A percentile compares a stretch with the other conserved stretches of the same genome.
Conservation (phyloP, 2,329 filamentous ascomycete genomes). For the Aspergillus ibericus region DNA sequence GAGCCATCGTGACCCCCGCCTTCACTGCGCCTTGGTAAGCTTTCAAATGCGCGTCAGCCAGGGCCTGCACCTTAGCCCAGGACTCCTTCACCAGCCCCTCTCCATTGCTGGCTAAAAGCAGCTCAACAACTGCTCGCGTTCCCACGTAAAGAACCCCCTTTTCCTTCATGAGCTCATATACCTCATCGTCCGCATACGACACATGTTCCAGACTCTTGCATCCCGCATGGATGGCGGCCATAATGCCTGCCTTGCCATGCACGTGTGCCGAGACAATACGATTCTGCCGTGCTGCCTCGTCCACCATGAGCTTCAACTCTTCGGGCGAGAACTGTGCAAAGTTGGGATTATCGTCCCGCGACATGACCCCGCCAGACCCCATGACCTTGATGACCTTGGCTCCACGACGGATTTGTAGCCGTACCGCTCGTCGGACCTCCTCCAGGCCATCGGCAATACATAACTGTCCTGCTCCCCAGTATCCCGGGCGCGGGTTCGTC, state of each 20-base stretch:
- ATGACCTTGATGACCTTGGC: conserved; percentile 3
- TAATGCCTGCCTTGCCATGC: neutral
- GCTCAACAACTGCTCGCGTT: neutral
- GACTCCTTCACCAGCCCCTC: neutral
- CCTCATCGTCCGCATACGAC: conserved; percentile 3
- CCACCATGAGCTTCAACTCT: neutral
- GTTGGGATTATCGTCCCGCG: neutral
- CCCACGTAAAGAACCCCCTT: neutral
- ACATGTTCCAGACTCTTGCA: conserved; percentile 4
- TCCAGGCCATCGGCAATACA: conserved; percentile 1
- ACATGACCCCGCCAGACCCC: conserved; percentile 2
- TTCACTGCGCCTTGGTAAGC: conserved; percentile 2
- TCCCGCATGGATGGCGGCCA: neutral
- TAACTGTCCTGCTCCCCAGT: neutral
- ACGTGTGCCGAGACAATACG: conserved; percentile 1
- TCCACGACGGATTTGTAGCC: neutral
- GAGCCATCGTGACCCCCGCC: neutral
- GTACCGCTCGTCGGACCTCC: neutral
- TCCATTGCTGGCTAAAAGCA: neutral
- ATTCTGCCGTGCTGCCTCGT: neutral
- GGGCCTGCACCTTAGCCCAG: neutral
- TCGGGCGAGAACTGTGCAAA: conserved; percentile 1
- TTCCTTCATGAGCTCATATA: neutral
- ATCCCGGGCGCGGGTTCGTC: neutral
- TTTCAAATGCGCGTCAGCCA: neutral